These are phyloP conservation scores for Lathyrus tuberosus DNA, from an alignment of 306 rosid species.

Conservation along the genomic window DNA sequence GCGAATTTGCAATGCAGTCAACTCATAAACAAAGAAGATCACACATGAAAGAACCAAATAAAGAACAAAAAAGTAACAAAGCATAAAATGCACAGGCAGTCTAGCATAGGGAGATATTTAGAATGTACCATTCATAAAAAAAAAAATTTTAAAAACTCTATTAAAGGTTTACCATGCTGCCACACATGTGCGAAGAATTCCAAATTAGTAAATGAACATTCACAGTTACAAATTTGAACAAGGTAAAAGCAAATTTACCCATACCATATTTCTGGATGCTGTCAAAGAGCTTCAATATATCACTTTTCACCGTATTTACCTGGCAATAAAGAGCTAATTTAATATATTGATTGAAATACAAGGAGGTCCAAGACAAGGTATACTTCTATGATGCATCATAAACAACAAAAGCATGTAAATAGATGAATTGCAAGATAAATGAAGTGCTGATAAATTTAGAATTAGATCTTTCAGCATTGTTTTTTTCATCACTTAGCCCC, in stretches of 20 bases:
- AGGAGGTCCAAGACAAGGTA: slow-evolving; percentile 1
- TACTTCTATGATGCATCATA: slow-evolving; percentile 27
- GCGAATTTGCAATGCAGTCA: background rate
- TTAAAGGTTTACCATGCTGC: slow-evolving; percentile 24
- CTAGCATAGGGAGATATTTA: background rate
- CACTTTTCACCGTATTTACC: slow-evolving; percentile 77
- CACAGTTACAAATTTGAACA: slow-evolving; percentile 16
- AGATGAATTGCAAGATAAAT: slow-evolving; percentile 4
- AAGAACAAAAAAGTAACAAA: slow-evolving; percentile 1
- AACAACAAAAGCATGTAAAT: slow-evolving; percentile 15
- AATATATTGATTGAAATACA: slow-evolving; percentile 38
- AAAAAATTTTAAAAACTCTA: slow-evolving; percentile 6
- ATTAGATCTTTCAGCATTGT: slow-evolving; percentile 13
- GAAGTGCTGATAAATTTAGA: background rate
- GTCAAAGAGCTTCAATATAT: slow-evolving; percentile 91
- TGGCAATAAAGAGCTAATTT: slow-evolving; percentile 49
- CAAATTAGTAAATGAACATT: background rate
- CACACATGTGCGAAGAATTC: slow-evolving; percentile 3
- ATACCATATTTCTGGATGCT: slow-evolving; percentile 91
- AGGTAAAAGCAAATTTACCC: slow-evolving; percentile 37
- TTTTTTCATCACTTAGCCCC: slow-evolving; percentile 20
- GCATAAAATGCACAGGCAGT: background rate
- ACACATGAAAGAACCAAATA: background rate
- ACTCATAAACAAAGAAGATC: background rate
- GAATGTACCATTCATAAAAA: slow-evolving; percentile 4